Base-by-base conservation (phyloP, 495 filamentous ascomycete genomes). In the Amorphotheca resinae region DNA sequence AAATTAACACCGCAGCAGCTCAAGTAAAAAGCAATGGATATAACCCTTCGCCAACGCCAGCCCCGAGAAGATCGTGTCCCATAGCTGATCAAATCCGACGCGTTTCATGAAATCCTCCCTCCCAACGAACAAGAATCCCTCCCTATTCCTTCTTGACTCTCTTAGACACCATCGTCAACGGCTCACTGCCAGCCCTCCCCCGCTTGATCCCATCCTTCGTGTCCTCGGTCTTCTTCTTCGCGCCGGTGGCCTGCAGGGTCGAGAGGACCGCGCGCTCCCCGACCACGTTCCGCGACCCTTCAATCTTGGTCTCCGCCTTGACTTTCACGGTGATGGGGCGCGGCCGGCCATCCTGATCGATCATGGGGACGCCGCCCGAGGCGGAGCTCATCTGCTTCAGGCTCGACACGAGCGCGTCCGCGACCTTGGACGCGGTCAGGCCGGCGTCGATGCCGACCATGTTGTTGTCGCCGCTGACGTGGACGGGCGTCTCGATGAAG, bases 301-400 rank as follows among this genome's bases (percentile, higher is more conserved):
- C 50, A 9, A 57, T 32, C 15, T 14, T 36, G 3, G 53, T 42
- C 34, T 50, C 57, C 3, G 54, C 51, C 7, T 38, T 36, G 21
- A 57, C 52, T 17, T 45, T 40, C 22, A 59, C 47, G 8, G 18
- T 26, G 28, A 59, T 48, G 2, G 49, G 49, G 6, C 57, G 41
- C 14, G 54, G 57, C 1, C 38, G 20, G 28, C 57, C 57, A 32
- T 59, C 33, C 9, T 48, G 51, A 42, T 59, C 52, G 34, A 57
- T 48, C 54, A 59, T 55, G 15, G 54, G 54, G 9, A 59, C 38
- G 20, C 51, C 52, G 22, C 45, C 34, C 14, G 22, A 42, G 20
- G 34, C 39, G 20, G 44, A 39, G 38, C 41, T 49, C 35, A 49
- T 42, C 20, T 47, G 35, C n/a, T 45, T 44, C 21, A 59, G 44